Evolutionary conservation across 768 basidiomycete species (phyloP).

Genomic region (Suillus decipiens): DNA sequence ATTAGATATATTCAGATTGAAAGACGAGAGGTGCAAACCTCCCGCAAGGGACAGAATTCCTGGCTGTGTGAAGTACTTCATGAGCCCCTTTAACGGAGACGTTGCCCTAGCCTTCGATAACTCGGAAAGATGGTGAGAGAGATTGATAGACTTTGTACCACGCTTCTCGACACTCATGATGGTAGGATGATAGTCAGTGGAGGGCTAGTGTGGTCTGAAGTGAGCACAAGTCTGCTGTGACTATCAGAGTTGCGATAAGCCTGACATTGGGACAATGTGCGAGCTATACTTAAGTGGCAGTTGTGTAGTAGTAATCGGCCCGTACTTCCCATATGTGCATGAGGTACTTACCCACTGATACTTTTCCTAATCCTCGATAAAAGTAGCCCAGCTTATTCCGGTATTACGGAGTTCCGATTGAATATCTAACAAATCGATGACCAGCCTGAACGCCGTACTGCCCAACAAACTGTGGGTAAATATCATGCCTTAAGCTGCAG

Average conservation of each 20-base stretch:
- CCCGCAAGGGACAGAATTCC: slow-evolving; percentile 68
- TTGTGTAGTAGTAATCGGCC: not conserved
- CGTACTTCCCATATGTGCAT: slow-evolving; percentile 1
- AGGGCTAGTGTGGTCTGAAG: not conserved
- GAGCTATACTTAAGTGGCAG: not conserved
- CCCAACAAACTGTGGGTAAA: not conserved
- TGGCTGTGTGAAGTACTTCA: slow-evolving; percentile 56
- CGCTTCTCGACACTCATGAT: slow-evolving; percentile 36
- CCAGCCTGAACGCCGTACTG: not conserved
- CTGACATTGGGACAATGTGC: not conserved
- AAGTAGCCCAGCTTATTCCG: not conserved
- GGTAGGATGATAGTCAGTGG: not conserved
- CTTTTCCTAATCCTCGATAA: too few relatives aligned
- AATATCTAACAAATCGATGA: not conserved
- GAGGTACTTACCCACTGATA: not conserved
- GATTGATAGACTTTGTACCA: slow-evolving; percentile 53
- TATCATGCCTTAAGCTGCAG: not conserved
- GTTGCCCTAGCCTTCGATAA: slow-evolving; percentile 47
- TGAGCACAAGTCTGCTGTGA: not conserved
- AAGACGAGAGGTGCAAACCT: slow-evolving; percentile 41
- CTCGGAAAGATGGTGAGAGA: slow-evolving; percentile 72
- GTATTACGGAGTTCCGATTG: not conserved
- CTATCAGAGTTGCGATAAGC: not conserved
- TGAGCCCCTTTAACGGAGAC: slow-evolving; percentile 68
- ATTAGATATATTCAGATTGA: not conserved